phyloP scores from a whole-genome alignment of 2,329 filamentous ascomycete species.

The Cadophora sp. region DNA sequence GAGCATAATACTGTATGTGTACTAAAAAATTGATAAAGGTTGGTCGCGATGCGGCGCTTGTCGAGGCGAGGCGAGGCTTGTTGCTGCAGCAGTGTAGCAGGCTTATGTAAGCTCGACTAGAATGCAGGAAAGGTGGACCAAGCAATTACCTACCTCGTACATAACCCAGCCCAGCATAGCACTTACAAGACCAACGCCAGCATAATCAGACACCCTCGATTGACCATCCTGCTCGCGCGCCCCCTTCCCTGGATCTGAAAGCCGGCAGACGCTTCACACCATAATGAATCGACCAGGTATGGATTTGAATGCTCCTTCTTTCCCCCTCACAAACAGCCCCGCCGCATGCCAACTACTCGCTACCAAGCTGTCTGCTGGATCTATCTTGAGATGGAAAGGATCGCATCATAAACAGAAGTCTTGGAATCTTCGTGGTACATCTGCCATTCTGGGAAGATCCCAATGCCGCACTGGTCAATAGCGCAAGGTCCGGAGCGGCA shows the following conservation, averaged over 20 bases:
- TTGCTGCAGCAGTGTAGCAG: no score
- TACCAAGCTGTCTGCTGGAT: constrained; percentile 1
- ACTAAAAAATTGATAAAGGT: not conserved
- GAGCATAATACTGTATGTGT: not conserved
- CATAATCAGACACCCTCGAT: not conserved
- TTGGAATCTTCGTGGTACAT: not conserved
- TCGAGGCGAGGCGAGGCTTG: not conserved
- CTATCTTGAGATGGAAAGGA: not conserved
- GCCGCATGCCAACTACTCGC: constrained; percentile 29
- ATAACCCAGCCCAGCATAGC: not conserved
- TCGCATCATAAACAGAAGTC: not conserved
- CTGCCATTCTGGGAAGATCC: not conserved
- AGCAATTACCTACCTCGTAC: not conserved
- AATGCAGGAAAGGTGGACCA: not conserved
- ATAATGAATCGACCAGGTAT: constrained; percentile 46
- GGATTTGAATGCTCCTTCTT: constrained; percentile 35
- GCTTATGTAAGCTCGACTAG: not conserved
- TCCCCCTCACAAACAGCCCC: constrained; percentile 39
- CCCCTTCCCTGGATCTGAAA: not conserved
- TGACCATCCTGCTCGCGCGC: not conserved
- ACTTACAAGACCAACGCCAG: not conserved
- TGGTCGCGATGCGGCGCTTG: not conserved
- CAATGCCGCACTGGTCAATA: not conserved
- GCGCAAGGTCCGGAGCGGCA: not conserved
- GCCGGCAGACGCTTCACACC: constrained; percentile 13